phyloP scores from a whole-genome alignment of 73 alveolate species.

The Tetrahymena elliotti region DNA sequence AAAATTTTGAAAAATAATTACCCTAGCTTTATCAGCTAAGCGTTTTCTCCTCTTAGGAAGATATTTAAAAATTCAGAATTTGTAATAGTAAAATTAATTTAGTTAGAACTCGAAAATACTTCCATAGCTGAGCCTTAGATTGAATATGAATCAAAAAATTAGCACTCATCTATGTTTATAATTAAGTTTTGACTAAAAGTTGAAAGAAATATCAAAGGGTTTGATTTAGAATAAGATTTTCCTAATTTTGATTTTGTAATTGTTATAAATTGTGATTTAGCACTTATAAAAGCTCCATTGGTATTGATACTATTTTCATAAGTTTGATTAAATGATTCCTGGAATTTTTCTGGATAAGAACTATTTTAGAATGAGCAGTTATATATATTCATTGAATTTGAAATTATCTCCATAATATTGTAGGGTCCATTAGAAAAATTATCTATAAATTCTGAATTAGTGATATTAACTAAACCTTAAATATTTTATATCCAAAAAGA shows the following conservation, averaged over 20 bases:
- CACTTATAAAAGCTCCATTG: neutral
- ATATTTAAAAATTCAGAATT: neutral
- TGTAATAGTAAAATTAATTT: neutral
- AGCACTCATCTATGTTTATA: neutral
- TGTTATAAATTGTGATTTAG: neutral
- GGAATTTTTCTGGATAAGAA: neutral
- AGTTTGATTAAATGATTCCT: neutral
- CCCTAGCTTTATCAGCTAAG: neutral
- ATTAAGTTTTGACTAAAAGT: neutral
- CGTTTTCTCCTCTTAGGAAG: neutral
- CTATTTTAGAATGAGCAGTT: neutral
- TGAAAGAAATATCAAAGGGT: neutral
- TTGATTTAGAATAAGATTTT: neutral
- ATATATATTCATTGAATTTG: neutral
- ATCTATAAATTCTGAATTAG: neutral
- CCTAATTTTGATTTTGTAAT: neutral
- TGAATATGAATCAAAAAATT: neutral
- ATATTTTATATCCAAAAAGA: neutral
- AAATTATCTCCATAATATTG: neutral
- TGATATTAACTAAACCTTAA: neutral
- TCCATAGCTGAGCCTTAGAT: neutral
- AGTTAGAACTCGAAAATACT: neutral
- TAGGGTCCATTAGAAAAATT: neutral
- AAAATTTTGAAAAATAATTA: neutral
- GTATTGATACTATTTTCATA: neutral